Conservation (phyloP, 169 alveolate species). For the Plasmodium reichenowi region DNA sequence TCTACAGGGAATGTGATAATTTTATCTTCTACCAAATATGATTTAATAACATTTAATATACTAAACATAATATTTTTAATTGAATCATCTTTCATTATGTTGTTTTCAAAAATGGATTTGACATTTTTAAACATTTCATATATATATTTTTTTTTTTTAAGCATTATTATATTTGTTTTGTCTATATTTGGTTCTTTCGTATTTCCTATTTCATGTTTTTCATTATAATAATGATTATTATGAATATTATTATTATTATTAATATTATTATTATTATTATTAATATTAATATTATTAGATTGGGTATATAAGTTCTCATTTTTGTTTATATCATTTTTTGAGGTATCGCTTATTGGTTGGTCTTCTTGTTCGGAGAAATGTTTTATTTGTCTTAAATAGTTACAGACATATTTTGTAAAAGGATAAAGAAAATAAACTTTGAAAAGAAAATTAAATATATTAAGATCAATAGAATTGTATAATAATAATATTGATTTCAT, state of each 20-base stretch:
- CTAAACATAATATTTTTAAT: constrained; percentile 68
- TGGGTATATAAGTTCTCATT: neutral
- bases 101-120: constrained; percentile 54
- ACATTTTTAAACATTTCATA: constrained; percentile 73
- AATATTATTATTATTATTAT: too few species aligned
- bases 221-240: too few species aligned
- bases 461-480: constrained; percentile 39
- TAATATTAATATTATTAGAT: neutral
- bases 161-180: constrained; percentile 20
- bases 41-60: constrained; percentile 71
- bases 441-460: constrained; percentile 27
- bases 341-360: neutral
- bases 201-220: neutral
- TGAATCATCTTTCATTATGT: constrained; percentile 48
- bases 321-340: neutral
- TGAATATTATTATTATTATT: too few species aligned
- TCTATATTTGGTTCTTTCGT: constrained; percentile 15
- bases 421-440: constrained; percentile 58
- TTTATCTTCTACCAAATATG: constrained; percentile 43
- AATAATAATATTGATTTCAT: constrained; percentile 28
- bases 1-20: constrained; percentile 67
- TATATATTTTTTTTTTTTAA: constrained; percentile 61
- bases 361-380: neutral
- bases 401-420: constrained; percentile 60
- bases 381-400: constrained; percentile 41